Conservation (phyloP, 306 rosid genomes). For the Cucumis hystrix region DNA sequence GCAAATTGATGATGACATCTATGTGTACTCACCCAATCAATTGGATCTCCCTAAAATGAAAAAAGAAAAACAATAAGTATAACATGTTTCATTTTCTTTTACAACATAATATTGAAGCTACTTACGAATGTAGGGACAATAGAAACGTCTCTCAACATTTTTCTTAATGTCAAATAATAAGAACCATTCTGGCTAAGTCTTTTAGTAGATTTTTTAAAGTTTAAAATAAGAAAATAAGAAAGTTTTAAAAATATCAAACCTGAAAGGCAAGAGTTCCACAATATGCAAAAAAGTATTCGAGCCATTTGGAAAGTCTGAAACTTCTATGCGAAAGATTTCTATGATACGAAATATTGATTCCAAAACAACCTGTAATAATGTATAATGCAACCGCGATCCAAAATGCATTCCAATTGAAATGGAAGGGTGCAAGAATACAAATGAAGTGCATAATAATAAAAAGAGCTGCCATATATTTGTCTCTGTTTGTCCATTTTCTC, state of each 20-base stretch:
- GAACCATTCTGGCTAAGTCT: too few species aligned
- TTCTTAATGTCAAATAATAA: too few species aligned
- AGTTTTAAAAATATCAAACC: slow-evolving; percentile 17
- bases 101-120: too few species aligned
- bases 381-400: slow-evolving; percentile 43
- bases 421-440: slow-evolving; percentile 52
- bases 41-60: slow-evolving; percentile 55
- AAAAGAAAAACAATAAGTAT: too few species aligned
- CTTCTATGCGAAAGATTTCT: slow-evolving; percentile 76
- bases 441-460: slow-evolving; percentile 45
- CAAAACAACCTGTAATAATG: slow-evolving; percentile 51
- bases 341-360: slow-evolving; percentile 60
- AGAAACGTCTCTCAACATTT: too few species aligned
- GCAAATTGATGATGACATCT: slow-evolving; percentile 76
- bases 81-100: too few species aligned
- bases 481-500: slow-evolving; percentile 6
- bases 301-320: slow-evolving; percentile 79
- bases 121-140: too few species aligned
- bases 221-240: too few species aligned
- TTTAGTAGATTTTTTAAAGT: too few species aligned
- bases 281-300: slow-evolving; percentile 73
- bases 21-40: slow-evolving; percentile 84
- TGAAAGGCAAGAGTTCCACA: slow-evolving; percentile 67
- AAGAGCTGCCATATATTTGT: slow-evolving; percentile 27
- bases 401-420: slow-evolving; percentile 50